Base-by-base conservation (phyloP, 2,329 filamentous ascomycete species). In the Penicillium sp. region DNA sequence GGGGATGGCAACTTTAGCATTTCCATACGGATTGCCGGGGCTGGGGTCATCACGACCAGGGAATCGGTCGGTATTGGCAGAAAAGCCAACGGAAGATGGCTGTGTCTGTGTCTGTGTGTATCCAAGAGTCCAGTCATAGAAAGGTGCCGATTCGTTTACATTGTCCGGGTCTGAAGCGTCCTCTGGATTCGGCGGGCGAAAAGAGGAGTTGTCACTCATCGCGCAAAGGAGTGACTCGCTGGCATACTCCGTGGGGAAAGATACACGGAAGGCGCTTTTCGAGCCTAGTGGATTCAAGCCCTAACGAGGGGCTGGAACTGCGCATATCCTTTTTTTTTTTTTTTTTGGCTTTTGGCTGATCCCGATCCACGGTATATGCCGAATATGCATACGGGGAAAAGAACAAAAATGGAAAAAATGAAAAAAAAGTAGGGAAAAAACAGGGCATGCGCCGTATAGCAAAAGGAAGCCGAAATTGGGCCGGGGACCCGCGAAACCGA, bases 1-100 rank as follows among this genome's bases (percentile, higher is more conserved):
- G 10, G 64, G 62, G 10, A 66, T 67, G 20, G 59, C 45, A 7
- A 67, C 63, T 52, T 66, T 67, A 7, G 60, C 52, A 44, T 61
- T 63, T 27, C 44, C 34, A 14, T 52, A 45, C 18, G 51, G 56
- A 22, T 62, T 55, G 9, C 38, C 49, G 32, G 46, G 26, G 7
- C 38, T 45, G 32, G 48, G 42, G 39, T 44, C 32, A 29, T 59
- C 54, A 43, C 35, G 16, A 20, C 44, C 49, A 40, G 50, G 40
- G 36, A 31, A 6, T 61, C 60, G 37, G 45, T 37, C 22, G 35
- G 35, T 46, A 43, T 42, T 52, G 36, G 44, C 45, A 20, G 49
- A 41, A 32, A 54, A 35, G 13, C 50, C 49, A 39, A 49, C 48
- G 1, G 26, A 27, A 24, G 50, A 40, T 32, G 54, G 41, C 18